Evolutionary conservation across 179 eudicot species (phyloP).

Genomic region (Silene coronaria): DNA sequence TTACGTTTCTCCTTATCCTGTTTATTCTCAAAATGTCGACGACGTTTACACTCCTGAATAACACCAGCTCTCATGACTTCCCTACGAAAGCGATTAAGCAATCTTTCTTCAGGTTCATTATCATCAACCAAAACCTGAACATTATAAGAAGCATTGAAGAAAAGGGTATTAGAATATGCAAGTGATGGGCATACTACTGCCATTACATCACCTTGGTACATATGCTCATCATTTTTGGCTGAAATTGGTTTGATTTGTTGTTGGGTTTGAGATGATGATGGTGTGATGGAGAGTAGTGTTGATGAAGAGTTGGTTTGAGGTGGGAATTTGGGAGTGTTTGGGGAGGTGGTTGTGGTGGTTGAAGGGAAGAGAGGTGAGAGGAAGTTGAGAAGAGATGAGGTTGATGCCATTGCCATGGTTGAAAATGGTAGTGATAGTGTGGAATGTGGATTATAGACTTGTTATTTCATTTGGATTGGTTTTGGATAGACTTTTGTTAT

Average conservation of each 20-base stretch:
- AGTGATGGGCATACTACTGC: slow-evolving; percentile 68
- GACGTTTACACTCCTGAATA: slow-evolving; percentile 69
- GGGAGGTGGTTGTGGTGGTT: slow-evolving; percentile 20
- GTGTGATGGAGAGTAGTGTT: slow-evolving; percentile 6
- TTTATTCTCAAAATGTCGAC: slow-evolving; percentile 62
- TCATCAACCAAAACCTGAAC: slow-evolving; percentile 81
- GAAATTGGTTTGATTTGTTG: not conserved
- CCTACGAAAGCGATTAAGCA: slow-evolving; percentile 55
- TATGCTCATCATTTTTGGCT: slow-evolving; percentile 18
- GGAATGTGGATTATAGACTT: no score
- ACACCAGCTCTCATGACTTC: slow-evolving; percentile 86
- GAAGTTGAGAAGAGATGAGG: slow-evolving; percentile 49
- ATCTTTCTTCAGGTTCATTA: slow-evolving; percentile 66
- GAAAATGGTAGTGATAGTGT: not conserved
- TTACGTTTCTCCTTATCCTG: slow-evolving; percentile 77
- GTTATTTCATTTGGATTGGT: slow-evolving; percentile 11
- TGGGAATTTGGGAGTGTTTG: slow-evolving; percentile 24
- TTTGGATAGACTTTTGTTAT: not conserved
- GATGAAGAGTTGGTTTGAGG: slow-evolving; percentile 16
- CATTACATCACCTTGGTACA: slow-evolving; percentile 29
- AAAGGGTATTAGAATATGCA: slow-evolving; percentile 57
- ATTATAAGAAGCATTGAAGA: slow-evolving; percentile 56
- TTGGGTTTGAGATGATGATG: not conserved
- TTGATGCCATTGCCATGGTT: slow-evolving; percentile 31
- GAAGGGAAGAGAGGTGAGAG: slow-evolving; percentile 48